Conservation (phyloP, 2,329 filamentous ascomycete genomes). For the Cladosporium velox region DNA sequence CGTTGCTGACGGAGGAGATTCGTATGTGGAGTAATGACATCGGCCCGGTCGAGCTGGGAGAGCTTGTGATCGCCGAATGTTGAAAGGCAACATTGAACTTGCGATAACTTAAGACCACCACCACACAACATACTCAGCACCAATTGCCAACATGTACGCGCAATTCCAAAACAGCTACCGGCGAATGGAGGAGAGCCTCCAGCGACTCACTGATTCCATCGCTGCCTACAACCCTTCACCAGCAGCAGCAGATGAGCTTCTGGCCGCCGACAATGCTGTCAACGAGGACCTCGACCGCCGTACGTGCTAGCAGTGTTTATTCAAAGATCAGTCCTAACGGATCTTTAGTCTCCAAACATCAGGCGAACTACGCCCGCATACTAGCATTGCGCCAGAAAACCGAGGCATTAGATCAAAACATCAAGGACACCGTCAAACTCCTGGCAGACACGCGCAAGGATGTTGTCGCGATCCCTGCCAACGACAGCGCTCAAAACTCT, state of each 20-base stretch:
- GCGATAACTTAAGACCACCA: background rate
- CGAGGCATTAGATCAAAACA: constrained; percentile 67
- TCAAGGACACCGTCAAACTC: constrained; percentile 68
- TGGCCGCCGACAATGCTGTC: constrained; percentile 69
- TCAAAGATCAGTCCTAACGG: background rate
- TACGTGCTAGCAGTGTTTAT: constrained; percentile 38
- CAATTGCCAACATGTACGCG: constrained; percentile 41
- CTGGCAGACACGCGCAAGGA: constrained; percentile 74
- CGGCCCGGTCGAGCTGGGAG: background rate
- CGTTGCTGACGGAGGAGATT: background rate
- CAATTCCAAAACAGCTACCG: constrained; percentile 47
- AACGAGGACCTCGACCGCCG: constrained; percentile 65
- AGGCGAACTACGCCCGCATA: constrained; percentile 71
- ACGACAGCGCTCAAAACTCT: constrained; percentile 46
- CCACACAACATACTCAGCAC: background rate
- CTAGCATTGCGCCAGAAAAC: constrained; percentile 67
- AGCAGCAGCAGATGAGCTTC: constrained; percentile 66
- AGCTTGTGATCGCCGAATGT: background rate
- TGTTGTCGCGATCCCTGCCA: constrained; percentile 64
- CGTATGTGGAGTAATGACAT: background rate
- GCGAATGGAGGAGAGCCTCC: constrained; percentile 55
- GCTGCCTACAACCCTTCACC: constrained; percentile 78
- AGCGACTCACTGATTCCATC: constrained; percentile 74
- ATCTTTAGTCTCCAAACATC: constrained; percentile 66
- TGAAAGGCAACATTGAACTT: background rate